Base-by-base conservation (phyloP, 768 basidiomycete genomes). In the Floccularia luteovirens region DNA sequence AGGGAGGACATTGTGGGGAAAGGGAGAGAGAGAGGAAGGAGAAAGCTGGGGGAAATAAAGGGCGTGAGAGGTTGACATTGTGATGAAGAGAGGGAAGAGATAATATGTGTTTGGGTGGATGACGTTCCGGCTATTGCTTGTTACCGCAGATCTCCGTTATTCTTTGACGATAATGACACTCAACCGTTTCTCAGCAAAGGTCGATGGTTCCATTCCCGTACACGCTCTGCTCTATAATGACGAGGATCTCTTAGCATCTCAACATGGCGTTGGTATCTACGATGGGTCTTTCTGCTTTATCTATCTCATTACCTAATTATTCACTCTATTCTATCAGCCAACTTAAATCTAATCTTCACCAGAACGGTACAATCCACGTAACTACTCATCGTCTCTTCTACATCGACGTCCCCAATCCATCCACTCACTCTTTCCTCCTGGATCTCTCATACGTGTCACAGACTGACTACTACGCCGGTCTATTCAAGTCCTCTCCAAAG, bases 371-470 rank as follows among this genome's bases (percentile, higher is more conserved):
- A 0, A 57, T 86, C 3, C 68, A 83, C 53, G 66, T 86, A 24
- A 87, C 93, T 0, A 83, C 80, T 1, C 89, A 93, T 54, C 81
- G 93, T 23, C 62, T 97, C 0, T 81, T 97, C 65, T 92, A 87
- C 63, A 68, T 90, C 46, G 75, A 87, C 53, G 49, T 59, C 22
- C 54, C 64, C 23, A 63, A 73, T 36, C 59, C 75, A 13, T 56
- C 52, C n/a, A 55, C 62, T 1, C 59, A 72, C 27, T 92, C 90
- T 0, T 82, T 91, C 51, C 65, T 70, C 10, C 53, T 94, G 44
- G 72, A 79, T 47, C 73, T 97, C 13, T 61, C 69, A 0, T 63
- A 63, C 47, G 68, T 97, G 35, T 61, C 63, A 0, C 82, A 82
- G 51, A 94, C 92, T 1, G 90, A 96, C 39, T 74, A 84, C 58